Evolutionary conservation across 2,329 filamentous ascomycete species (phyloP), one percentile per base, ranked within the genome.

Genomic region (Verticillium nubilum): DNA sequence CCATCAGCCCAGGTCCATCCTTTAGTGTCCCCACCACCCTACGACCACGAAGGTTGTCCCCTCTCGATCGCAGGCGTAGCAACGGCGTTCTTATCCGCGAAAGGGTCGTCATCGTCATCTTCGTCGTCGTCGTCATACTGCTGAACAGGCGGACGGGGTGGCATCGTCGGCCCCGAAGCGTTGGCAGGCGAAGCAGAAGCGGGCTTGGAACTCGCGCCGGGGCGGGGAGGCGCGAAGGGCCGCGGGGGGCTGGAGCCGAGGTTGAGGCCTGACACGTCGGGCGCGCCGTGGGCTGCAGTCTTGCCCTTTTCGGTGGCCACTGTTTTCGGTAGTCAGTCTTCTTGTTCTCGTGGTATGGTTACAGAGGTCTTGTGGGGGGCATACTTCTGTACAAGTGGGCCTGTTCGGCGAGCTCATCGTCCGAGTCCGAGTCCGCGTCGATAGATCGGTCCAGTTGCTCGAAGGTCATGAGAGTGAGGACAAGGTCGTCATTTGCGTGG

Each of bases 401-500:
- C 71, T 88, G 86, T 68, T 89, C 85, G 52, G 87, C 85, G 47
- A 85, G 71, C 66, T 85, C 89, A 62, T 88, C 86, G 60, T 89
- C 86, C 1, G 86, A 88, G 71, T 90, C 86, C 65, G 86, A 88
- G 69, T 90, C 87, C 5, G 86, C 86, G 64, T 92, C 89, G 63
- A 94, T 90, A 54, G 90, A 92, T 62, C 88, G 87, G 70, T 99
- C 94, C 63, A 98, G 85, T 67, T 97, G 91, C 74, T 98, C 94
- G 69, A 92, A 99, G 0, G 92, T 90, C 85, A 96, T 97, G 60
- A 99, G 81, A 1, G 93, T 92, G 62, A 89, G 89, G 47, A 98
- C 91, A n/a, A 99, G 87, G 73, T 96, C 91, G 68, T 99, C 95
- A 68, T 99, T 98, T 64, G 94, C 93, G 68, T 95, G 91, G 19